Percentiles rank a stretch among this genome's conserved stretches.
phyloP scores from a whole-genome alignment of 352 stramenopile species.

The Pythium folliculosum region DNA sequence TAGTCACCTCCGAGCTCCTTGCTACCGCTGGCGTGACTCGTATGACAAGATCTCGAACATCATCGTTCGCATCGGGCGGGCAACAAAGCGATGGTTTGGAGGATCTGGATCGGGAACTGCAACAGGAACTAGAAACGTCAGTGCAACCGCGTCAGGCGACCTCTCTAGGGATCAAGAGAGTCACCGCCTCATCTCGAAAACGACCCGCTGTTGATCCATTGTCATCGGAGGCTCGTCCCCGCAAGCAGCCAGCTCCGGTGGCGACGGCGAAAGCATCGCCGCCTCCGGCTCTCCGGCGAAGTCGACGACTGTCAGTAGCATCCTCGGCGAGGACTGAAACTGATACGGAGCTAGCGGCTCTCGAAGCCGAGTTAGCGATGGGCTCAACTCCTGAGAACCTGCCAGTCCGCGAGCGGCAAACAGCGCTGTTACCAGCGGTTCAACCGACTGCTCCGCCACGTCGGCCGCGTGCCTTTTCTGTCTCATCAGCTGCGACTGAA shows the following conservation, averaged over 20 bases:
- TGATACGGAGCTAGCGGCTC: slow-evolving; percentile 35
- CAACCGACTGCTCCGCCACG: neutral
- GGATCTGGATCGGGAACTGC: neutral
- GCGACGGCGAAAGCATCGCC: neutral
- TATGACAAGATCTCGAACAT: neutral
- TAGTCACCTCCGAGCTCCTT: neutral
- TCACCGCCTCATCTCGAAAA: neutral
- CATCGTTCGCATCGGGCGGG: neutral
- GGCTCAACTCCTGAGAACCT: neutral
- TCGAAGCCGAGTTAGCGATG: slow-evolving; percentile 27
- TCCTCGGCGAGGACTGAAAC: slow-evolving; percentile 30
- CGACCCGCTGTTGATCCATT: neutral
- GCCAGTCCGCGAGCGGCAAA: neutral
- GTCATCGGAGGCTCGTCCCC: neutral
- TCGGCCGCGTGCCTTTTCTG: slow-evolving; percentile 22
- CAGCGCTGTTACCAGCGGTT: neutral
- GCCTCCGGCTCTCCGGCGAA: neutral
- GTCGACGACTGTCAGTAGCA: slow-evolving; percentile 16
- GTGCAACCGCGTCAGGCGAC: neutral
- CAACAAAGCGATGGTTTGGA: slow-evolving; percentile 1
- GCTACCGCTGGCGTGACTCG: no score
- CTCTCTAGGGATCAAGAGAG: neutral
- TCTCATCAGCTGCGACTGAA: slow-evolving; percentile 28
- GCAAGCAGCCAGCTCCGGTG: neutral
- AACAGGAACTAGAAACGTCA: neutral